Evolutionary conservation across 306 rosid species (phyloP).

Genomic region (Vigna reflexopilosa): DNA sequence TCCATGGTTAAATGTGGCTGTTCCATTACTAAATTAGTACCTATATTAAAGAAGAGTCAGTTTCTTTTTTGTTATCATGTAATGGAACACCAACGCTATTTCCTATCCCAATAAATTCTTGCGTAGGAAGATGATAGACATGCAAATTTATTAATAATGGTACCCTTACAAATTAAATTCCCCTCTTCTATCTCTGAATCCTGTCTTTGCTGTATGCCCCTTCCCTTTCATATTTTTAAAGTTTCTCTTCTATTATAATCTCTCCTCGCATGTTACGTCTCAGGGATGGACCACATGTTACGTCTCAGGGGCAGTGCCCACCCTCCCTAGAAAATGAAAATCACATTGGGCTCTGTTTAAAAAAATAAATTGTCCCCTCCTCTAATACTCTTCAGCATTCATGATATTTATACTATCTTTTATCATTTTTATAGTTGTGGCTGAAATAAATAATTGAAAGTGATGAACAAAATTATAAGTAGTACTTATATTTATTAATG

Average conservation of each 20-base stretch:
- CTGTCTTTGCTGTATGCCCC: not conserved
- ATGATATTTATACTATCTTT: no score
- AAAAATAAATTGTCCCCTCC: no score
- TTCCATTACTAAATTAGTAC: not conserved
- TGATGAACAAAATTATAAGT: no score
- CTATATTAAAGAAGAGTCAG: not conserved
- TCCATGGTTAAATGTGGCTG: constrained; percentile 16
- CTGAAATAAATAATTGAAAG: no score
- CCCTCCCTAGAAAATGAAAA: no score
- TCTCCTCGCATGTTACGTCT: not conserved
- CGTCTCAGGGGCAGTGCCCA: no score
- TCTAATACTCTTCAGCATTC: no score
- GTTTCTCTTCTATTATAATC: not conserved
- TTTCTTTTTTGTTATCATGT: not conserved
- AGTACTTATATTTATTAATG: no score
- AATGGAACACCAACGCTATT: not conserved
- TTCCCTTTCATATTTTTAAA: not conserved
- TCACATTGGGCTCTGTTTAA: no score
- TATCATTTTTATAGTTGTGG: no score
- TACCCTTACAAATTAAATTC: not conserved
- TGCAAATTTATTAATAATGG: not conserved
- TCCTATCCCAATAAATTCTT: not conserved
- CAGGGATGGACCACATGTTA: no score
- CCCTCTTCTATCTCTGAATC: not conserved
- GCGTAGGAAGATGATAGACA: not conserved